Evolutionary conservation across 768 basidiomycete species (phyloP), one percentile per base, ranked within the genome.

Genomic region (Boletus rufocinnamomeus): DNA sequence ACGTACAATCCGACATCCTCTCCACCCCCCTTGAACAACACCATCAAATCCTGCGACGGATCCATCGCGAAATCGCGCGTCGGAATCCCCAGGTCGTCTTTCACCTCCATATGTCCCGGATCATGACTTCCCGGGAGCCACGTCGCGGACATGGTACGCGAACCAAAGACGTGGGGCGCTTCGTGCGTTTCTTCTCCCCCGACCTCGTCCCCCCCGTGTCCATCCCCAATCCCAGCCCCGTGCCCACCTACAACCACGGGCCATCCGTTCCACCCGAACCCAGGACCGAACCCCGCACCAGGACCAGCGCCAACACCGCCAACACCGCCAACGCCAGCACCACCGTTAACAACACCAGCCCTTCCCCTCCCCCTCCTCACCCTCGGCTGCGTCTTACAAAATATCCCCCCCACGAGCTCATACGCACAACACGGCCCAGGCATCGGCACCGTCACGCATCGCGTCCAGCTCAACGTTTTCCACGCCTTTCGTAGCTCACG

Each of bases 61-160:
- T 87, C 86, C n/a, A 87, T 80, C 0, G 83, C 84, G 58, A 87
- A 84, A 63, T 87, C 86, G 45, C 81, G 75, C 40, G 78, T 74
- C 10, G 68, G 57, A 9, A 83, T 46, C 1, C 75, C 77, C 0
- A 85, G 44, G 30, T 82, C 74, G 1, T 72, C 67, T 19, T 67
- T 60, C 2, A 73, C 61, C 35, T 74, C 38, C 32, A 59, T 56
- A 2, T n/a, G 59, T 0, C 49, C 55, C 21, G 23, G 69, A 28
- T 32, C 59, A 13, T 46, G 23, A 9, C 38, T 19, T 3, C 57
- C 49, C 0, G 63, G 72, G 17, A 74, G 52, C 54, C 72, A 63
- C 47, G 64, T 62, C 16, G 68, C 23, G 1, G 37, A 58, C 58
- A 62, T 63, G 49, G 21, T 72, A 56, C 48, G 76, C 67, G 56